Evolutionary conservation across 2,329 filamentous ascomycete genomes (phyloP), one percentile per base, ranked within the genome.

Genomic region (Sporothrix dimorphospora): DNA sequence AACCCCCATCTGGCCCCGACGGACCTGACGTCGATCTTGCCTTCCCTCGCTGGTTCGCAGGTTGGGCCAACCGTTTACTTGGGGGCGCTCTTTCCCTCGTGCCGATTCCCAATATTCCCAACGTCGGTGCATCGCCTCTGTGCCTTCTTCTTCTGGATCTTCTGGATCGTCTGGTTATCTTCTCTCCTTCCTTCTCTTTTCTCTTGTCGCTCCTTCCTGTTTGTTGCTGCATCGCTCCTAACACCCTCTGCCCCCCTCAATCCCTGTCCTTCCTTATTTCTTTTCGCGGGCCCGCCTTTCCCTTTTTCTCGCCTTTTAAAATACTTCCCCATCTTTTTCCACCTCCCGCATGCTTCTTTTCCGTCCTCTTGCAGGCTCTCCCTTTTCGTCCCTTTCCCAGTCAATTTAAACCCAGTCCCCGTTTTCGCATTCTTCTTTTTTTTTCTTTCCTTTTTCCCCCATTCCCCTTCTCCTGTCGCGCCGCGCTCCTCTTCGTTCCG

Each of bases 21-120:
- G 67, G 51, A 30, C 67, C 51, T 69, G 67, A 69, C 51, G 67
- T 59, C 67, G 67, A 57, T 69, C 51, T 59, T 69, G 66, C 38
- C 66, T 68, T 38, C 30, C 11, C 38, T 65, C 38, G 38, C 40
- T 42, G 34, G 12, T 14, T 65, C 38, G 38, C 40, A 27, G 34
- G 12, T 14, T 42, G 34, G 34, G n/a, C 59, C 19, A 45, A 63
- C 59, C 11, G 59, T 63, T 63, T 63, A 38, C 45, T 55, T 8
- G 30, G 47, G 66, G 21, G 21, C 16, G 57, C 19, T 40, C 49
- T 42, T 53, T 42, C 66, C n/a, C 42, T 40, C 38, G 8, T 69
- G 49, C 47, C n/a, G 27, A 47, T 38, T 40, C 2, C n/a, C n/a
- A n/a, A n/a, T n/a, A 47, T 38, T 40, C 2, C 38, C n/a, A 21